Base-by-base conservation (phyloP, 73 alveolate species). In the Paramecium caudatum region DNA sequence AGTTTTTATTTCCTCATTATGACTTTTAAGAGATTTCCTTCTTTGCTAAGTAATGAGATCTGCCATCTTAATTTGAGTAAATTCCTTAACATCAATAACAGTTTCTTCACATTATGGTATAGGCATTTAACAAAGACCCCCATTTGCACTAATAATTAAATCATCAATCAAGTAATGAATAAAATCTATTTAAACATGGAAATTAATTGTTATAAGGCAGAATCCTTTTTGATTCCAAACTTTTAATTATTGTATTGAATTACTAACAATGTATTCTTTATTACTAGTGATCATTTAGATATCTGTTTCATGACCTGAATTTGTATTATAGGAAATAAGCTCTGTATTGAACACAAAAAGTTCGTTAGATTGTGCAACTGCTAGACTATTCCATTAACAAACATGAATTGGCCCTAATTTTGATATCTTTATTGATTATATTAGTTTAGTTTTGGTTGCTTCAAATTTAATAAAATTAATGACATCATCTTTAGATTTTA, bases 91-190 rank as follows among this genome's bases (percentile, higher is more conserved):
- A 15, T 55, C 43, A 27, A 55, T 19, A 0, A 27, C 43, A 10
- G 19, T 27, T 23, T 10, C 23, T 55, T 55, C 80, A 55, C 30
- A 23, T 21, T 55, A 37, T 0, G 80, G 80, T 2, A 55, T 55
- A 5, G 45, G 46, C n/a, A 65, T 25, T 9, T 30, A 15, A 33
- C 83, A 65, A 12, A 65, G 16, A 10, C 47, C 47, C 3, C 83
- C 83, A 65, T 65, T 36, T 65, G 34, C 32, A n/a, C 83, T 65
- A 10, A 21, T 36, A 65, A 65, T 65, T 12, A 65, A 49, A 10
- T 65, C 33, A 65, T 65, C 32, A 0, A 10, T 33, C 5, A 65
- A 1, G 17, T 65, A 33, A 65, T 32, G n/a, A 21, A 65, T 65
- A 1, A 32, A 36, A 65, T 65, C 83, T 32, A 65, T 33, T 33